Base-by-base conservation (phyloP, 2,329 filamentous ascomycete genomes). In the Aquanectria penicillioides region DNA sequence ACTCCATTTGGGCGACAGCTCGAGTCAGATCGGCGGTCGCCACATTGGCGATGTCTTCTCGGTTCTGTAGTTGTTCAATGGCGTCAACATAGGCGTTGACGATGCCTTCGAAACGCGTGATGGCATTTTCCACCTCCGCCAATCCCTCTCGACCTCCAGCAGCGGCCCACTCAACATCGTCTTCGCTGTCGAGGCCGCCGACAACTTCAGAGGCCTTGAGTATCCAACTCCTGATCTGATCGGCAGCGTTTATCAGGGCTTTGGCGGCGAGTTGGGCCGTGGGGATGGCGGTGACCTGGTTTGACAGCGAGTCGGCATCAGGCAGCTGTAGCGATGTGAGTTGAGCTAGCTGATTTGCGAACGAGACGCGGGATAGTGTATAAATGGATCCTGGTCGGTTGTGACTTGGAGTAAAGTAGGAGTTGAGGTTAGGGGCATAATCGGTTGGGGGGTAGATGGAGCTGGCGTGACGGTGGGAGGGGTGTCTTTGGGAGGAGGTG, bases 161-260 rank as follows among this genome's bases (percentile, higher is more conserved):
- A 2, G 94, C 94, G 2, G 95, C 94, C 95, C 95, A 99, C 75
- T 98, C 94, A 13, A 98, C 93, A 72, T 99, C 95, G 74, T 98
- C 95, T 63, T 98, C 94, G 50, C 94, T 93, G 74, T 98, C 93
- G 36, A 99, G 81, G 5, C 94, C 94, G 52, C 86, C 86, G 50
- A 99, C 88, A 26, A 98, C 94, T 69, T 97, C 93, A 0, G 90
- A 90, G 0, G 94, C 94, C 75, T 97, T 97, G 63, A 86, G 86
- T 71, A 97, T 97, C 95, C 95, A 99, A 70, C 90, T 89, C 63
- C 90, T 86, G 65, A 99, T 98, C 75, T 98, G 94, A 61, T 96
- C 92, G 5, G 94, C 93, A 10, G 94, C 93, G 66, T 92, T 91
- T 64, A 92, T 90, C 52, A 98, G 83, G 0, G 93, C 93, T 59